Evolutionary conservation across 106 monocot genomes (phyloP).

Genomic region (Apostasia ramifera): DNA sequence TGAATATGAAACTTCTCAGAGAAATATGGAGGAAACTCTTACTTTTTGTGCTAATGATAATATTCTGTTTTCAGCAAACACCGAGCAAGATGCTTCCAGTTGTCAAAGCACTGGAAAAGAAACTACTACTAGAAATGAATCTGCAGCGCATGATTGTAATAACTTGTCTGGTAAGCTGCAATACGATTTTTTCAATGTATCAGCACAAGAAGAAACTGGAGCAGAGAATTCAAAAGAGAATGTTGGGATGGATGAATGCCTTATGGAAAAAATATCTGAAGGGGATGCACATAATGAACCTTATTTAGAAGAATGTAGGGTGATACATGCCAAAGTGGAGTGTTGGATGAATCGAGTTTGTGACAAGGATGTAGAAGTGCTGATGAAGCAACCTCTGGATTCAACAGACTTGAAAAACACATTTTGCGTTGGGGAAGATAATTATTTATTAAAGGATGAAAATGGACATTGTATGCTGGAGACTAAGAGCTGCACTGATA

Average conservation of each 20-base stretch:
- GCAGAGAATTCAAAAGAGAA: not conserved
- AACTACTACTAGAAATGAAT: conserved; percentile 1
- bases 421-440: not conserved
- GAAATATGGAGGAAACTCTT: conserved; percentile 4
- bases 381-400: not conserved
- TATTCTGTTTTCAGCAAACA: conserved; percentile 3
- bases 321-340: conserved; percentile 23
- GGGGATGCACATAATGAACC: conserved; percentile 9
- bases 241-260: not conserved
- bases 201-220: not conserved
- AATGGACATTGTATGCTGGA: not conserved
- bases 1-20: conserved; percentile 13
- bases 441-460: not conserved
- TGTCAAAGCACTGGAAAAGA: conserved; percentile 1
- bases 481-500: not conserved
- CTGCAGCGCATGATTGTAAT: not conserved
- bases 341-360: not conserved
- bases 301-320: conserved; percentile 13
- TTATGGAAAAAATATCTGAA: conserved; percentile 1
- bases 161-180: not conserved
- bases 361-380: conserved; percentile 6
- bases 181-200: conserved; percentile 3
- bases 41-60: conserved; percentile 6
- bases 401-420: not conserved
- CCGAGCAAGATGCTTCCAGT: not conserved